Evolutionary conservation across 306 rosid species (phyloP), one percentile per base, ranked within the genome.

Genomic region (Alnus rubra): DNA sequence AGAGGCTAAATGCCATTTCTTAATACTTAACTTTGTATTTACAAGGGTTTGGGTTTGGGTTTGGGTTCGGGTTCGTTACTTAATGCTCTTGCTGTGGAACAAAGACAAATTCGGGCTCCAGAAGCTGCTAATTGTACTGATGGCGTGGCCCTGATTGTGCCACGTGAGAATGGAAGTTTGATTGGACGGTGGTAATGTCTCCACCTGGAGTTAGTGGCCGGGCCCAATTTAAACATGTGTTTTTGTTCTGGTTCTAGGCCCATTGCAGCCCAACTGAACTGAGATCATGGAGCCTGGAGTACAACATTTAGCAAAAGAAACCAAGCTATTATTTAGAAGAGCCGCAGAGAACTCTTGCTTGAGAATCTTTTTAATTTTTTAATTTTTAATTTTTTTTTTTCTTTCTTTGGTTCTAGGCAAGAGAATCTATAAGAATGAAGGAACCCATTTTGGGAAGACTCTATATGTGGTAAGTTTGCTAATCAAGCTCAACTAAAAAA

Each of bases 1-100:
- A 76, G 75, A 87, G 77, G 19, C 87, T 56, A 14, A 91, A 79
- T 67, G 92, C 88, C 98, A 95, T 91, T 78, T 23, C 45, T 15
- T 3, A 18, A 59, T 59, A 59, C 16, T 10, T 10, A 9, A 18
- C 59, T 9, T 4, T 3, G 37, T 7, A 4, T 59, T 54, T 59
- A 10, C 12, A 16, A 19, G n/a, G 71, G 18, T 14, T 37, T 19
- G 58, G 56, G 5, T 52, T 54, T 19, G 28, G 65, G 65, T 9
- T 58, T 8, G 30, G 30, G 14, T n/a, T n/a, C n/a, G n/a, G n/a
- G n/a, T 78, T 48, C 80, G 1, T 74, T 85, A 0, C 86, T 76
- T 82, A 65, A 83, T 84, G 23, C 76, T 9, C 54, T 74, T 71
- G 12, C 13, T 7, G 1, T 14, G 56, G 72, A 74, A 52, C 37